phyloP scores from a whole-genome alignment of 148 eudicot genomes.

The Simmondsia chinensis region DNA sequence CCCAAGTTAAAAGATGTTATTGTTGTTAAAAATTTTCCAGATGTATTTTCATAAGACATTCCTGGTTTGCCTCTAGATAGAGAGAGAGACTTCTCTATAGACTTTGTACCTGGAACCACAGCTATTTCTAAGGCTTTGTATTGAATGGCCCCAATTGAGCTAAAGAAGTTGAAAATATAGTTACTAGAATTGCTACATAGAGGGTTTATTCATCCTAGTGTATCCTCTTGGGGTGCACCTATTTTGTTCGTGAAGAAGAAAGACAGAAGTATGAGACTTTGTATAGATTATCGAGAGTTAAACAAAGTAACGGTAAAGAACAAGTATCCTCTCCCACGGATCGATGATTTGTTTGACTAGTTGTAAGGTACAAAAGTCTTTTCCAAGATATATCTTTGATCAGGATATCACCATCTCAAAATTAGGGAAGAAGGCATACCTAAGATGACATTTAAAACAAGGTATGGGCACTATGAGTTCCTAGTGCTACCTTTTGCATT shows the following conservation, averaged over 20 bases:
- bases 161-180: background rate
- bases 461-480: constrained; percentile 1
- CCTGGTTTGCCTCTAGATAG: too few species aligned
- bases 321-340: background rate
- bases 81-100: too few species aligned
- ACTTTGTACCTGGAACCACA: too few species aligned
- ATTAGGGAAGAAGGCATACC: background rate
- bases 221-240: background rate
- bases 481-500: background rate
- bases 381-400: background rate
- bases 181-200: background rate
- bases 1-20: too few species aligned
- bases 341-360: background rate
- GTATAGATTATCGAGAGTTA: background rate
- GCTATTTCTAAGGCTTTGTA: background rate
- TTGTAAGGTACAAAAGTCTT: background rate
- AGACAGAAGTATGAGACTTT: background rate
- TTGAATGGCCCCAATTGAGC: background rate
- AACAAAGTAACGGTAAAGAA: background rate
- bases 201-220: background rate
- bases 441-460: background rate
- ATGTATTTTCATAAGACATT: too few species aligned
- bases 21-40: too few species aligned
- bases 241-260: background rate
- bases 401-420: background rate